phyloP scores from a whole-genome alignment of 768 basidiomycete species.

The Tylopilus felleus region DNA sequence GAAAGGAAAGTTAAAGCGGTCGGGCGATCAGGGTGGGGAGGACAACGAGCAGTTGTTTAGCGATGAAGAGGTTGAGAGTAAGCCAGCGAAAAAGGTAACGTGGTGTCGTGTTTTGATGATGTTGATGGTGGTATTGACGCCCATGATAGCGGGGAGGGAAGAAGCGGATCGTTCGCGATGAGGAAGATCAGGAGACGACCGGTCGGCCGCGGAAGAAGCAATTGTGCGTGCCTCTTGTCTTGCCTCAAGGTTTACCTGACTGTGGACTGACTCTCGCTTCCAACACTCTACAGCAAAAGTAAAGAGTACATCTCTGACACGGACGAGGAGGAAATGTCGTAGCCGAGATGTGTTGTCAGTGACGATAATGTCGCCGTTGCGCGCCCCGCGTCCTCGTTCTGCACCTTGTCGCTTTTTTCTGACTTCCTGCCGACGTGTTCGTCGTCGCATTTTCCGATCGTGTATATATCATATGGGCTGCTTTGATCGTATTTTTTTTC shows the following conservation, averaged over 20 bases:
- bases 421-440: not conserved
- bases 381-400: not conserved
- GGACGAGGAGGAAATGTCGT: conserved; percentile 74
- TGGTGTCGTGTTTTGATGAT: not conserved
- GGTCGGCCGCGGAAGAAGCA: conserved; percentile 73
- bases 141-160: conserved; percentile 47
- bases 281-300: conserved; percentile 61
- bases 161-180: conserved; percentile 75
- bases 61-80: conserved; percentile 57
- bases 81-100: conserved; percentile 67
- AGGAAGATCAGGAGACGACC: conserved; percentile 67
- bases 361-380: not conserved
- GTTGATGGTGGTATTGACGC: not conserved
- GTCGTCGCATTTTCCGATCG: not conserved
- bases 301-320: conserved; percentile 86
- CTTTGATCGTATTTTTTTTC: not conserved
- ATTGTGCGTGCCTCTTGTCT: conserved; percentile 47
- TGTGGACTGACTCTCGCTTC: conserved; percentile 1
- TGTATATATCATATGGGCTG: not conserved
- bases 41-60: conserved; percentile 63
- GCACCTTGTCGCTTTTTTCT: not conserved
- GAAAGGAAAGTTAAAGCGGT: conserved; percentile 69
- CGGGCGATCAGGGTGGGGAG: conserved; percentile 48
- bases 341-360: conserved; percentile 16
- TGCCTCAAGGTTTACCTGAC: too few relatives aligned